These are phyloP conservation scores for Pestalotiopsis sp. DNA, from an alignment of 2,329 filamentous ascomycete species.

Conservation along the genomic window DNA sequence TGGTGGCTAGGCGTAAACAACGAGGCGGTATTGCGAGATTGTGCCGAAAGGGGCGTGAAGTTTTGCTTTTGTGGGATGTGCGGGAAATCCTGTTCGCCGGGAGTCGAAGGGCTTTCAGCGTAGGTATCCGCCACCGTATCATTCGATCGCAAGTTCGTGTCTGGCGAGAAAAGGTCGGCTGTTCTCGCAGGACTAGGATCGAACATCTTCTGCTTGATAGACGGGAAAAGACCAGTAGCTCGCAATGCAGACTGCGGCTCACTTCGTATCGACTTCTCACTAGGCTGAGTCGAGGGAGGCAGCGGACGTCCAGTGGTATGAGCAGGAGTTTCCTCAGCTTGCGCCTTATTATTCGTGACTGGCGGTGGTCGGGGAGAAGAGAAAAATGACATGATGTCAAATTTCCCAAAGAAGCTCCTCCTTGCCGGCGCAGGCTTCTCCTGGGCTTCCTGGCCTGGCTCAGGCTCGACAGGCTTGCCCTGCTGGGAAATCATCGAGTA, in stretches of 20 bases:
- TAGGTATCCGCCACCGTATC: constrained; percentile 30
- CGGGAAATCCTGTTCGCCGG: constrained; percentile 34
- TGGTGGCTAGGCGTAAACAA: constrained; percentile 39
- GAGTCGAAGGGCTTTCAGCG: constrained; percentile 28
- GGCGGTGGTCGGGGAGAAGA: constrained; percentile 54
- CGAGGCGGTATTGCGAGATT: constrained; percentile 30
- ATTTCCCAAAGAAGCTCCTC: constrained; percentile 32
- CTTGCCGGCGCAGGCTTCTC: constrained; percentile 25
- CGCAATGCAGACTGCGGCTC: constrained; percentile 28
- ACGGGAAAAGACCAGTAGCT: constrained; percentile 32
- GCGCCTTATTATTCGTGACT: constrained; percentile 21
- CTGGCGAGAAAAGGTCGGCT: constrained; percentile 40
- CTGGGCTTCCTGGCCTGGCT: constrained; percentile 4
- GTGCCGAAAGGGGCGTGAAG: constrained; percentile 47
- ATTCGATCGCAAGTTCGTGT: constrained; percentile 21
- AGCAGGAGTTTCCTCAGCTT: constrained; percentile 4
- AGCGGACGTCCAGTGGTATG: constrained; percentile 10
- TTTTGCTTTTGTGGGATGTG: constrained; percentile 49
- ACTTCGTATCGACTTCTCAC: constrained; percentile 24
- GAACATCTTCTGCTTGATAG: constrained; percentile 37
- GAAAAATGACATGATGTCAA: constrained; percentile 59
- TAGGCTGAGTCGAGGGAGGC: constrained; percentile 20
- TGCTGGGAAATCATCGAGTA: constrained; percentile 46
- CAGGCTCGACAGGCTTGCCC: constrained; percentile 17
- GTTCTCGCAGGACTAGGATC: constrained; percentile 33